Conservation (phyloP, 2,329 filamentous ascomycete genomes). For the Taxawa tesnikishii region DNA sequence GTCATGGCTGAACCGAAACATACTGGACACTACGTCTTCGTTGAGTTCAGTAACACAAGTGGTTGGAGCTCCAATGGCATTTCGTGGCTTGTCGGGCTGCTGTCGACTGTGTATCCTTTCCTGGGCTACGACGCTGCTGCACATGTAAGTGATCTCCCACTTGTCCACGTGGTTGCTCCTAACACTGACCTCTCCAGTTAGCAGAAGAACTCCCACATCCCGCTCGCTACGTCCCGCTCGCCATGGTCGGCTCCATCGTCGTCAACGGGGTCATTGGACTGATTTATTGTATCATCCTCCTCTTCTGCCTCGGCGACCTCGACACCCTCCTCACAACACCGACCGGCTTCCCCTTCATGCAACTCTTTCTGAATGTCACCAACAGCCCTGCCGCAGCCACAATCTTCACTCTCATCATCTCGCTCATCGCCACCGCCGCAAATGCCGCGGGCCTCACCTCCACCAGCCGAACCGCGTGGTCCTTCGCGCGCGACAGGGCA, state of each 20-base stretch:
- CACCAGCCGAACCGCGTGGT: conserved; percentile 27
- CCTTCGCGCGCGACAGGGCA: conserved; percentile 29
- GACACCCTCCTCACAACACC: conserved; percentile 13
- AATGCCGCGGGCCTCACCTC: conserved; percentile 24
- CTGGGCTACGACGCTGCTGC: conserved; percentile 30
- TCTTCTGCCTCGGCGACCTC: conserved; percentile 19
- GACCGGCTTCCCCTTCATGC: conserved; percentile 15
- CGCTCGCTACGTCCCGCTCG: conserved; percentile 1
- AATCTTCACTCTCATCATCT: conserved; percentile 20
- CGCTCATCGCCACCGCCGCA: conserved; percentile 17
- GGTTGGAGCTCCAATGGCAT: conserved; percentile 28
- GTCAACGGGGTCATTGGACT: conserved; percentile 6
- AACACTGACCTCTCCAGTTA: too few species aligned
- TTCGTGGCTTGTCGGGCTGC: conserved; percentile 28
- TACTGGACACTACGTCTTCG: conserved; percentile 30
- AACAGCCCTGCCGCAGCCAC: conserved; percentile 15
- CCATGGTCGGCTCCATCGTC: conserved; percentile 1
- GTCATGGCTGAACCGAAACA: conserved; percentile 21
- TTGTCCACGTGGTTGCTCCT: conserved; percentile 13
- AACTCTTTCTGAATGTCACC: conserved; percentile 17
- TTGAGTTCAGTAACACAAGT: conserved; percentile 31
- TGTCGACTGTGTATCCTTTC: too few species aligned
- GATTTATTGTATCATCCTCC: conserved; percentile 11
- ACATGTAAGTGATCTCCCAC: too few species aligned
- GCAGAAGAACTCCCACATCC: too few species aligned